These are phyloP conservation scores for Geotrichum phurueaensis DNA, from an alignment of 1,139 yeast genomes.

Conservation along the genomic window DNA sequence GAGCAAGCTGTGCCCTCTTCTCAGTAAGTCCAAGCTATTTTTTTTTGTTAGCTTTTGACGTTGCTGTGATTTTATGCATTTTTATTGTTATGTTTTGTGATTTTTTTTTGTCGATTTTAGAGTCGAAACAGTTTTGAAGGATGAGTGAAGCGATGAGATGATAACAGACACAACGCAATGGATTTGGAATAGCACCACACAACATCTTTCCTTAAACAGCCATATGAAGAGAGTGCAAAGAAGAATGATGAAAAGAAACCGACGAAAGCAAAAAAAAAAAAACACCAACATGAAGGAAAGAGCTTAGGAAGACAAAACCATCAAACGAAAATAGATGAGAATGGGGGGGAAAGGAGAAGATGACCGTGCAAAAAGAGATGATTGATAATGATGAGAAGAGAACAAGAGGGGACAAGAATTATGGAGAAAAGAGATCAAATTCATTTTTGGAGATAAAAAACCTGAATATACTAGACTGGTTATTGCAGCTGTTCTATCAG, in stretches of 20 bases:
- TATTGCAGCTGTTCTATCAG: neutral
- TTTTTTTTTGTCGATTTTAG: neutral
- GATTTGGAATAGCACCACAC: neutral
- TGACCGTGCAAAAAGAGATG: neutral
- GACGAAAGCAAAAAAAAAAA: neutral
- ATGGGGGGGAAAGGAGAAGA: neutral
- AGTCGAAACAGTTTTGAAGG: neutral
- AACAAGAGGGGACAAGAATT: neutral
- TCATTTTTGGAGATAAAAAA: neutral
- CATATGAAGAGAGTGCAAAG: neutral
- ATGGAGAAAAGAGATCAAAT: neutral
- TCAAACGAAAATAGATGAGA: neutral
- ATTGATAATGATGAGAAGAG: neutral
- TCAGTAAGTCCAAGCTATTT: neutral
- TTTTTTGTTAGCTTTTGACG: neutral
- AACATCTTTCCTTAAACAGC: neutral
- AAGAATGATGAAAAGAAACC: neutral
- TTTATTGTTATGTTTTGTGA: neutral
- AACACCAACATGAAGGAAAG: neutral
- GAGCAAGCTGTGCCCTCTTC: neutral
- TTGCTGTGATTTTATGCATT: neutral
- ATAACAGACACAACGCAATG: neutral
- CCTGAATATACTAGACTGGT: neutral
- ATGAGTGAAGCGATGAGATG: neutral
- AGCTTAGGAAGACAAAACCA: neutral